phyloP scores from a whole-genome alignment of 495 filamentous ascomycete species.

The Xanthoparmelia taractica region DNA sequence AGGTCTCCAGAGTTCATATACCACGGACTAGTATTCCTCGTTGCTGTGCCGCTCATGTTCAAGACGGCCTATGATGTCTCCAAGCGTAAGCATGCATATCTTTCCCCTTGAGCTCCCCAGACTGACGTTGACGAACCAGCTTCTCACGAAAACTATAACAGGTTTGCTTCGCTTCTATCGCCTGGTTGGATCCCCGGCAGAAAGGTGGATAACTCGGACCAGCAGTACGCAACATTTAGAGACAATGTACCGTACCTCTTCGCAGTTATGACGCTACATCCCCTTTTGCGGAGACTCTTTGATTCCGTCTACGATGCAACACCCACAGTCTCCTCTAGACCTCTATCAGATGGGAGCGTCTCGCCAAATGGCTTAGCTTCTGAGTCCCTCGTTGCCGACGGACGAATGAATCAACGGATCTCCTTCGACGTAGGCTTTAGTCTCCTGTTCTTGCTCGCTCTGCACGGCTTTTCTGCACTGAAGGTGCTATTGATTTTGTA shows the following conservation, averaged over 20 bases:
- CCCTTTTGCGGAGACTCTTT: slow-evolving; percentile 65
- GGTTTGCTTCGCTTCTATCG: slow-evolving; percentile 61
- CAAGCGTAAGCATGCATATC: slow-evolving; percentile 50
- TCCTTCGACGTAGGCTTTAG: slow-evolving; percentile 82
- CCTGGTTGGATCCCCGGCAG: slow-evolving; percentile 93
- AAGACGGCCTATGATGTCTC: slow-evolving; percentile 79
- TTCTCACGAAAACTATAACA: slow-evolving; percentile 70
- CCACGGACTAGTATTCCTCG: slow-evolving; percentile 65
- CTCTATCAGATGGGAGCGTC: slow-evolving; percentile 7
- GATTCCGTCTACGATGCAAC: slow-evolving; percentile 34
- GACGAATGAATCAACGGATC: slow-evolving; percentile 64
- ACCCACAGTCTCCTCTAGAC: slow-evolving; percentile 15
- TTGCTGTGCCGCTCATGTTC: slow-evolving; percentile 80
- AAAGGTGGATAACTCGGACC: slow-evolving; percentile 86
- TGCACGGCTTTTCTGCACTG: slow-evolving; percentile 77
- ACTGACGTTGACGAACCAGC: slow-evolving; percentile 42
- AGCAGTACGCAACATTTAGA: slow-evolving; percentile 81
- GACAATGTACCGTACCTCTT: slow-evolving; percentile 76
- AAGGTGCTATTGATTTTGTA: slow-evolving; percentile 78
- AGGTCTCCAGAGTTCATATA: slow-evolving; percentile 75
- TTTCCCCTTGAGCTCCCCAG: not conserved
- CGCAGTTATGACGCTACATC: slow-evolving; percentile 64
- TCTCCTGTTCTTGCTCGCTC: slow-evolving; percentile 60
- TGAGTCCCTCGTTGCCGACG: slow-evolving; percentile 43
- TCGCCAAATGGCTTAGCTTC: slow-evolving; percentile 10